Percentiles rank a stretch among this genome's conserved stretches.
Evolutionary conservation across 257 asterid genomes (phyloP).

Genomic region (Solanum lignicaule): DNA sequence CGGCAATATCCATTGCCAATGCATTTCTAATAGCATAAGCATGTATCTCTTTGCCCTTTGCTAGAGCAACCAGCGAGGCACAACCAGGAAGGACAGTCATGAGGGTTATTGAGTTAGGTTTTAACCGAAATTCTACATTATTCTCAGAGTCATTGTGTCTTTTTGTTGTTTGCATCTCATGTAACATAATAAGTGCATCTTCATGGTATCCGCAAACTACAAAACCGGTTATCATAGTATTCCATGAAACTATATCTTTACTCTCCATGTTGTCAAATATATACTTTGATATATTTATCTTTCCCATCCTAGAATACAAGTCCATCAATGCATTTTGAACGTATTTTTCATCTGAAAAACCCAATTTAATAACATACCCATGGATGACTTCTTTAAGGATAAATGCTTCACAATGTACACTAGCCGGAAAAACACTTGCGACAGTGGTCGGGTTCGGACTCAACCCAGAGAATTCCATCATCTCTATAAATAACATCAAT

Average conservation of each 20-base stretch:
- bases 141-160: neutral
- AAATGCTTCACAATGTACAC: constrained; percentile 63
- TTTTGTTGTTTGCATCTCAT: constrained; percentile 37
- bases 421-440: constrained; percentile 86
- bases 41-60: constrained; percentile 78
- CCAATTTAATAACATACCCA: constrained; percentile 67
- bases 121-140: constrained; percentile 12
- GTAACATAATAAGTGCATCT: constrained; percentile 47
- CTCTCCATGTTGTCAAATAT: constrained; percentile 57
- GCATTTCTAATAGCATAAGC: constrained; percentile 50
- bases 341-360: constrained; percentile 44
- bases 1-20: constrained; percentile 51
- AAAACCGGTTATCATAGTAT: constrained; percentile 73
- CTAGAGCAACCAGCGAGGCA: constrained; percentile 59
- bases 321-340: constrained; percentile 86
- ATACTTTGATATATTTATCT: constrained; percentile 32
- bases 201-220: constrained; percentile 72
- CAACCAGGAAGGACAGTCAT: constrained; percentile 79
- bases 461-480: constrained; percentile 31
- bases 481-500: constrained; percentile 41
- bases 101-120: constrained; percentile 74
- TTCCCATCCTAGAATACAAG: constrained; percentile 71
- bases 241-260: constrained; percentile 75
- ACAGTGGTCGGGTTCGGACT: constrained; percentile 63
- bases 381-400: constrained; percentile 59